These are phyloP conservation scores for Fusarium buxicola DNA, from an alignment of 2,329 filamentous ascomycete species.

Conservation along the genomic window DNA sequence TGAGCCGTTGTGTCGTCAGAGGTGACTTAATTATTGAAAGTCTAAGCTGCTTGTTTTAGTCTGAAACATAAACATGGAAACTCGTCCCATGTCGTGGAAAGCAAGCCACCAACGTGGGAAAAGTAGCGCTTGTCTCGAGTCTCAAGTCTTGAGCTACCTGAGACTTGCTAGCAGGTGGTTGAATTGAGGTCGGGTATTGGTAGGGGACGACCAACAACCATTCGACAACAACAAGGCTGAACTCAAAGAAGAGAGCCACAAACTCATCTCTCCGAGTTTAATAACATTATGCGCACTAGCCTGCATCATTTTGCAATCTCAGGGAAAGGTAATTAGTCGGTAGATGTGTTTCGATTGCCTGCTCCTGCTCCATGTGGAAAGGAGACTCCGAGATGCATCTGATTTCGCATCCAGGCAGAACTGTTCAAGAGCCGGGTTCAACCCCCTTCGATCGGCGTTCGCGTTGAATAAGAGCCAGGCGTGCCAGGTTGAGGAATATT, in stretches of 20 bases:
- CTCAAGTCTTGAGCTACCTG: constrained; percentile 7
- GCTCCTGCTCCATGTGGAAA: constrained; percentile 32
- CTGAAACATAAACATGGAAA: constrained; percentile 3
- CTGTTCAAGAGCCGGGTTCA: constrained; percentile 47
- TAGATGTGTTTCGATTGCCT: constrained; percentile 37
- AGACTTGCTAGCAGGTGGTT: constrained; percentile 1
- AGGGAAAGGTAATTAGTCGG: constrained; percentile 27
- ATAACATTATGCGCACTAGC: constrained; percentile 38
- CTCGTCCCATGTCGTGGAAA: constrained; percentile 8
- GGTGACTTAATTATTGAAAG: constrained; percentile 1
- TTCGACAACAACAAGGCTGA: constrained; percentile 24
- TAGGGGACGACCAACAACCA: constrained; percentile 15
- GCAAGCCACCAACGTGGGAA: constrained; percentile 1
- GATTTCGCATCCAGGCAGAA: constrained; percentile 37
- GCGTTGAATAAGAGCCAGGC: constrained; percentile 37
- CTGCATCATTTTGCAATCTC: constrained; percentile 35
- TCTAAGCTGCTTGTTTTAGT: constrained; percentile 7
- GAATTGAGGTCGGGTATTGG: constrained; percentile 8
- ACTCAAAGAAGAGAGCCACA: constrained; percentile 14
- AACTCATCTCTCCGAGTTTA: constrained; percentile 33
- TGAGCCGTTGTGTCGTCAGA: constrained; percentile 9
- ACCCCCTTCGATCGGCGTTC: constrained; percentile 48
- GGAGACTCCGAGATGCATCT: constrained; percentile 40
- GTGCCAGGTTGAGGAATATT: constrained; percentile 34
- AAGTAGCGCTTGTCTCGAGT: constrained; percentile 5